phyloP scores from a whole-genome alignment of 2,329 filamentous ascomycete genomes.

The Phaeomoniella chlamydospora region DNA sequence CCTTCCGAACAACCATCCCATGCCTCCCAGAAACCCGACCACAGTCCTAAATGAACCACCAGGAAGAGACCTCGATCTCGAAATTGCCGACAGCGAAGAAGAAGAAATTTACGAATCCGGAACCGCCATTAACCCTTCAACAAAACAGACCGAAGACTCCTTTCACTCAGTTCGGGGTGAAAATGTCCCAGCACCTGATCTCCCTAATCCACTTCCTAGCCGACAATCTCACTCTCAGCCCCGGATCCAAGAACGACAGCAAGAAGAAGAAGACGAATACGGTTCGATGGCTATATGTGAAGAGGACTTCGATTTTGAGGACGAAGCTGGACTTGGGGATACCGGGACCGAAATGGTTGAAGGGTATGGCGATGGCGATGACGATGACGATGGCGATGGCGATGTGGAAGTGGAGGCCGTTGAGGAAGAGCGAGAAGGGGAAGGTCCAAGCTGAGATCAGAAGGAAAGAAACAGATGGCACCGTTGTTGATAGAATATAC shows the following conservation, averaged over 20 bases:
- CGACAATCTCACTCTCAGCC: too few species aligned
- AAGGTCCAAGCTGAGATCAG: neutral
- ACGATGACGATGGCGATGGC: neutral
- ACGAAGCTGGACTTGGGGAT: neutral
- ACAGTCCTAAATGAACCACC: neutral
- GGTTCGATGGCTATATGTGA: neutral
- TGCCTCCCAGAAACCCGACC: neutral
- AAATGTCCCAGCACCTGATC: too few species aligned
- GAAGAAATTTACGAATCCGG: constrained; percentile 5
- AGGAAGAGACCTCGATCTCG: neutral
- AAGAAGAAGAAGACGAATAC: neutral
- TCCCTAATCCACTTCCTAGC: too few species aligned
- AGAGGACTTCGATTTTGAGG: neutral
- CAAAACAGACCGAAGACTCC: neutral
- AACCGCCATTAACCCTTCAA: neutral
- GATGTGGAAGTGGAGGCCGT: neutral
- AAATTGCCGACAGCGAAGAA: constrained; percentile 4
- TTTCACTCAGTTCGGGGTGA: neutral
- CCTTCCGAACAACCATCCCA: neutral
- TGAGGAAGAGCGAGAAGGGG: neutral
- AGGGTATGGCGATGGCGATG: too few species aligned
- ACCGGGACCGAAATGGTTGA: neutral
- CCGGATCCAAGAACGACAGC: neutral
- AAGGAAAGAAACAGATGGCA: neutral
- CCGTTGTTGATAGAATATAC: too few species aligned